Evolutionary conservation across 495 filamentous ascomycete genomes (phyloP).

Genomic region (Ramalina peruviana): DNA sequence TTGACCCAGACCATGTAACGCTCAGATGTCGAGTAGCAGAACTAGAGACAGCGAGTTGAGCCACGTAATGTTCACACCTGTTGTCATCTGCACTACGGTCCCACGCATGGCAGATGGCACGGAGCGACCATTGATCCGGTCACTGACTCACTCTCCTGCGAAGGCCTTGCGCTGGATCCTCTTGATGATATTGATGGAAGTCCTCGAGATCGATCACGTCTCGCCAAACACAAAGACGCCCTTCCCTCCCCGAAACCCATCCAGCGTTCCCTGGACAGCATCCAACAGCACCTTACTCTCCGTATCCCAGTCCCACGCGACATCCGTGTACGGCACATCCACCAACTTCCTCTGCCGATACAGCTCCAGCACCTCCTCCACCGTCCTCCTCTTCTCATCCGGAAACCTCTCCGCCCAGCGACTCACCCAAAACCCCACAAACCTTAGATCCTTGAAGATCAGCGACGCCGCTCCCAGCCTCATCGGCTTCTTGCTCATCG

Average conservation of each 20-base stretch:
- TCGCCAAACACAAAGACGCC: conserved; percentile 71
- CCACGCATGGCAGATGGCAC: no score
- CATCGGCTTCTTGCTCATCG: conserved; percentile 79
- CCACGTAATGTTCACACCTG: no score
- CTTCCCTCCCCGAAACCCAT: conserved; percentile 73
- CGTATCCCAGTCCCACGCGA: conserved; percentile 70
- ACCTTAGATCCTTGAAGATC: conserved; percentile 80
- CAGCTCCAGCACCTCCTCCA: conserved; percentile 66
- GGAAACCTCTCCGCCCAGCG: conserved; percentile 71
- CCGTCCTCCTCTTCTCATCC: conserved; percentile 57
- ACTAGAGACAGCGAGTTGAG: no score
- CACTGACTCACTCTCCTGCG: background rate
- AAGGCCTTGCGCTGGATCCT: background rate
- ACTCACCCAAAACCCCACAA: conserved; percentile 90
- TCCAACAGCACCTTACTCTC: conserved; percentile 44
- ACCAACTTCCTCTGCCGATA: conserved; percentile 62
- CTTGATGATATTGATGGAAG: background rate
- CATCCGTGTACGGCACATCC: conserved; percentile 64
- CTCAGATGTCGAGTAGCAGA: no score
- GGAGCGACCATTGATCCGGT: no score
- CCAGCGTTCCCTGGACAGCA: conserved; percentile 60
- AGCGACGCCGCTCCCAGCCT: conserved; percentile 60
- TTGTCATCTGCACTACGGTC: no score
- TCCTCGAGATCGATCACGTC: conserved; percentile 18
- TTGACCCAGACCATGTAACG: no score